phyloP scores from a whole-genome alignment of 140 eudicot species.

The Erigeron philadelphicus region DNA sequence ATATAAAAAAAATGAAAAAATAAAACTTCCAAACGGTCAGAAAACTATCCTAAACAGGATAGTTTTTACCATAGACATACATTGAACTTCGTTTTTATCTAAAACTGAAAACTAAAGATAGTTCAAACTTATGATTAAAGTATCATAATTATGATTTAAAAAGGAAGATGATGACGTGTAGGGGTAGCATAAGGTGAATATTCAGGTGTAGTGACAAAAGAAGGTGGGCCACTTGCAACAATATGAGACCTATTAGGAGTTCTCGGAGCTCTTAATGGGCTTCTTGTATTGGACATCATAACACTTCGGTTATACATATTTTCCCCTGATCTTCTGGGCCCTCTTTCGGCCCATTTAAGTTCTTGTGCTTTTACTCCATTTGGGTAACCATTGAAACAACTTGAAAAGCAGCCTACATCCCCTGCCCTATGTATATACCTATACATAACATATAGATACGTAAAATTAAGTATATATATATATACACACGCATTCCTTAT shows the following conservation, averaged over 20 bases:
- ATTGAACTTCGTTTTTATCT: slow-evolving; percentile 13
- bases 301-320: slow-evolving; percentile 36
- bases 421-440: slow-evolving; percentile 82
- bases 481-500: no score
- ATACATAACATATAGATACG: not conserved
- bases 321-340: slow-evolving; percentile 56
- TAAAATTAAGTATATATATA: no score
- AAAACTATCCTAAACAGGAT: not conserved
- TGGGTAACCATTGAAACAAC: slow-evolving; percentile 56
- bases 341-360: slow-evolving; percentile 80
- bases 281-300: slow-evolving; percentile 50
- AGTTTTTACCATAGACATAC: not conserved
- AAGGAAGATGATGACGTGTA: slow-evolving; percentile 39
- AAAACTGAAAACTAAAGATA: slow-evolving; percentile 9
- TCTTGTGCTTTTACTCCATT: slow-evolving; percentile 48
- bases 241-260: slow-evolving; percentile 32
- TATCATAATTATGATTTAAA: not conserved
- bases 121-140: slow-evolving; percentile 8
- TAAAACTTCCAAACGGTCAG: not conserved
- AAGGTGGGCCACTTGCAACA: slow-evolving; percentile 40
- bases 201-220: slow-evolving; percentile 42
- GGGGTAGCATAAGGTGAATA: slow-evolving; percentile 52
- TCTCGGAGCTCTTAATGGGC: slow-evolving; percentile 44
- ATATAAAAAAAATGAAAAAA: slow-evolving; percentile 22
- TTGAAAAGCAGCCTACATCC: slow-evolving; percentile 47